Evolutionary conservation across 768 basidiomycete species (phyloP), one percentile per base, ranked within the genome.

Genomic region (Candolleomyces eurysporus): DNA sequence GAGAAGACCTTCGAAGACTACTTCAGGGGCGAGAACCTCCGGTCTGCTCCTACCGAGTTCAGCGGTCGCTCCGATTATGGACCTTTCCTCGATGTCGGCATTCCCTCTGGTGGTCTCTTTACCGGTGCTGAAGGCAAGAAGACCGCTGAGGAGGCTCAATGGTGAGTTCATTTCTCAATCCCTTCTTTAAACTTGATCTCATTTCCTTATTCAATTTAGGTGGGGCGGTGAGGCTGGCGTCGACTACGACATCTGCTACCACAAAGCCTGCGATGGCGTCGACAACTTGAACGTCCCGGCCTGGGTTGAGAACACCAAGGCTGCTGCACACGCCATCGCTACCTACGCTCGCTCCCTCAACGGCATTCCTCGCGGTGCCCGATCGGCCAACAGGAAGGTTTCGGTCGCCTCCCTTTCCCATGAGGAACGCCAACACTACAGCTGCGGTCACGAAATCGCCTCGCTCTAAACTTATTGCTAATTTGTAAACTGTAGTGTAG

Each of bases 71-170:
- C 68, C 52, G 73, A 75, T 45, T 75, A 75, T 48, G 70, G 71
- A 19, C 69, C 73, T 14, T 75, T 72, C 67, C 61, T 74, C 21
- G 68, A 70, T 39, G 71, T 66, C 43, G 69, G 70, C 19, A 72
- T 73, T 42, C 71, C 71, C 58, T 61, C 72, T 48, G 73, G 73
- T 22, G 72, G 73, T 39, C 64, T 75, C 43, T 66, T 66, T 60
- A 70, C 72, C 17, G 73, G 73, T 32, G 70, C 71, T 19, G 72
- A 72, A 50, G 72, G 65, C 19, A 59, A 69, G 46, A 73, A 70
- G 68, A 71, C 71, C 5, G 67, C 48, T 5, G 63, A 68, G n/a
- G 58, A 73, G 57, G 70, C 64, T 19, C 49, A 60, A 49, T 67
- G 61, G 71, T 69, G 56, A 13, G 66, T 65, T 13, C 6, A 53